Base-by-base conservation (phyloP, 1,284 basidiomycete genomes). In the Neolentinus lepideus region DNA sequence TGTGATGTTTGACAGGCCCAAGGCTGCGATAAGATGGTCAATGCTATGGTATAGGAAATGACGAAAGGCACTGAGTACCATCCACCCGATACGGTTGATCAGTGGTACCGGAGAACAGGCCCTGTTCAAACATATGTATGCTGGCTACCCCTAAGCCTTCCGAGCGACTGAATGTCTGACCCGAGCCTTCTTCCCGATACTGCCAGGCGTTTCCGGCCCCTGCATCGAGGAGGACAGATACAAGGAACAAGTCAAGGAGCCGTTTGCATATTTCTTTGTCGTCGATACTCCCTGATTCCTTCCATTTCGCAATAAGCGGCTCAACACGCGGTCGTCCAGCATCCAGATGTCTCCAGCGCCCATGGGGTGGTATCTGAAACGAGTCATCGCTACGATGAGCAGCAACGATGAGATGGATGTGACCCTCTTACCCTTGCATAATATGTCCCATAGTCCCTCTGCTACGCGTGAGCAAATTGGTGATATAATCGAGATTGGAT, bases 101-200 rank as follows among this genome's bases (percentile, higher is more conserved):
- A 9, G 64, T 63, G 60, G 81, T 76, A n/a, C 84, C 78, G 8
- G 89, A 92, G 71, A 97, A 98, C 53, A 92, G 71, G 0, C 95
- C 95, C 3, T 75, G 69, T 52, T 80, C 70, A 63, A 97, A 98
- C 92, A 98, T 97, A 66, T 92, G 84, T 51, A 93, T 73, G 63
- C 90, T 93, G 0, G 94, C 95, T 3, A 98, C 88, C 0, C 89
- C 95, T n/a, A 98, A 75, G 0, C 94, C 95, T 67, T 98, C 95
- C 1, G 89, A 92, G 51, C 95, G 75, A 19, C 76, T 74, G 64
- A 91, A 94, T 9, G 71, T 74, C 64, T 79, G 71, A 0, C 80
- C 83, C 0, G 81, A 81, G 0, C 65, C 67, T 10, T 73, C 70
- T 61, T 96, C 94, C 11, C 73, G 77, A 69, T 90, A 98, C 14